Evolutionary conservation across 2,329 filamentous ascomycete species (phyloP).

Genomic region (Thyridium curvatum): DNA sequence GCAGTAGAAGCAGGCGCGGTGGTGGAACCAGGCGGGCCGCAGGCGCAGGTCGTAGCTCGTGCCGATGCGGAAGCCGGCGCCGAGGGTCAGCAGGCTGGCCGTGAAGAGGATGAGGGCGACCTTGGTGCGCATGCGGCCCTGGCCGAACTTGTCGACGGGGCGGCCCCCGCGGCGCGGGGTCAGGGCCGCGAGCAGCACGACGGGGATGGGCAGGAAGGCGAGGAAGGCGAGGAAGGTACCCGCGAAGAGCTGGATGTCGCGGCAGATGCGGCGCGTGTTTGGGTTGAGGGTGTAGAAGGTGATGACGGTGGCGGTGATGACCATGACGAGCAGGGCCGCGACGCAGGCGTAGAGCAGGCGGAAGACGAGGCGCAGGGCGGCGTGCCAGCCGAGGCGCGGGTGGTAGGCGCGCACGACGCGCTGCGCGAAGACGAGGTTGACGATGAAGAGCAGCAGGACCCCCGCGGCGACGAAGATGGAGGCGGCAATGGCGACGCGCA

Average conservation of each 20-base stretch:
- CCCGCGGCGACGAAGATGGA: constrained; percentile 68
- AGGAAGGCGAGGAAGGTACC: constrained; percentile 56
- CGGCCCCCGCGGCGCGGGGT: constrained; percentile 24
- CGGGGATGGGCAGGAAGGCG: constrained; percentile 59
- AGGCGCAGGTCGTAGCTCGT: constrained; percentile 48
- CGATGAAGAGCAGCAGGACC: constrained; percentile 66
- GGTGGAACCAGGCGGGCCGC: constrained; percentile 63
- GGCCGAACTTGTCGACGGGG: constrained; percentile 55
- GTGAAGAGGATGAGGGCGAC: constrained; percentile 56
- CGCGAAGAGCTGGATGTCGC: constrained; percentile 58
- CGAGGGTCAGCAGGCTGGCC: constrained; percentile 55
- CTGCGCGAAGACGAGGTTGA: constrained; percentile 73
- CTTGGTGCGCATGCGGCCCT: constrained; percentile 62
- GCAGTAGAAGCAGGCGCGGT: constrained; percentile 68
- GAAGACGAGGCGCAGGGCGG: constrained; percentile 43
- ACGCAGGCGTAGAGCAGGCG: constrained; percentile 49
- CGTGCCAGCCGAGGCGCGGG: constrained; percentile 64
- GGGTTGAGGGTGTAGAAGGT: constrained; percentile 59
- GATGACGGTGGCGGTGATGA: constrained; percentile 60
- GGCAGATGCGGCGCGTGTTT: constrained; percentile 43
- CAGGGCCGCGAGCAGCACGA: constrained; percentile 43
- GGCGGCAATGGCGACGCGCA: constrained; percentile 48
- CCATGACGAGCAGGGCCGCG: constrained; percentile 54
- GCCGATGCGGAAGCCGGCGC: constrained; percentile 62
- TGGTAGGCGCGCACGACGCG: constrained; percentile 69